Evolutionary conservation across 495 filamentous ascomycete species (phyloP), one percentile per base, ranked within the genome.

Genomic region (Gamarada debralockiae): DNA sequence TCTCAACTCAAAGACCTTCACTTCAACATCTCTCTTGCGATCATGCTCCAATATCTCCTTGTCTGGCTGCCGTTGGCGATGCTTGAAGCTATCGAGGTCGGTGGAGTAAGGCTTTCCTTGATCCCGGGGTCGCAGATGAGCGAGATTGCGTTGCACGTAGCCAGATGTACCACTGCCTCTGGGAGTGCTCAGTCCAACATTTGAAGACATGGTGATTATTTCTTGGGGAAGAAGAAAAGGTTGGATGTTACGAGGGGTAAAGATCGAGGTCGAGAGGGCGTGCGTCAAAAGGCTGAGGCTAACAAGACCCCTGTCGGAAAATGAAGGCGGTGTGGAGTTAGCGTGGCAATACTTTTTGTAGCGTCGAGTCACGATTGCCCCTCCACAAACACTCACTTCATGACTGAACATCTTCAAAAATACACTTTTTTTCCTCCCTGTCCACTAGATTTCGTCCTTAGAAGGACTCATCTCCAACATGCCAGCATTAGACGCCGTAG

Each of bases 181-280:
- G 5, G 95, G 95, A 18, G 95, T 99, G 47, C 87, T 78, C 64
- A 99, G 90, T 55, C 95, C 95, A 71, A 99, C 95, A 76, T 99
- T 99, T 54, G 90, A 91, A 51, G 92, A 92, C 93, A 97, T 98
- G 47, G 14, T 53, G 9, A 6, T 45, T 45, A 22, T 13, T 29
- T 4, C 18, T 15, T 20, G 22, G 4, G 4, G 14, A 17, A 33
- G 18, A 23, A 13, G 12, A 45, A 8, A 21, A 8, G 44, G 24
- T 14, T 7, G 25, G 17, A 13, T 9, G 2, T 14, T 31, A 15
- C 12, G 44, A 18, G 29, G 8, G 8, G 27, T 10, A 14, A 31
- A 12, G 6, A 4, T 29, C 23, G 21, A 27, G 24, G 13, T 15
- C 5, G 24, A 2, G 12, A 33, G 14, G 44, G 6, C 17, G 14